Evolutionary conservation across 192 early-diverging fungal species (phyloP), one percentile per base, ranked within the genome.

Genomic region (Backusella parvicylindrica): DNA sequence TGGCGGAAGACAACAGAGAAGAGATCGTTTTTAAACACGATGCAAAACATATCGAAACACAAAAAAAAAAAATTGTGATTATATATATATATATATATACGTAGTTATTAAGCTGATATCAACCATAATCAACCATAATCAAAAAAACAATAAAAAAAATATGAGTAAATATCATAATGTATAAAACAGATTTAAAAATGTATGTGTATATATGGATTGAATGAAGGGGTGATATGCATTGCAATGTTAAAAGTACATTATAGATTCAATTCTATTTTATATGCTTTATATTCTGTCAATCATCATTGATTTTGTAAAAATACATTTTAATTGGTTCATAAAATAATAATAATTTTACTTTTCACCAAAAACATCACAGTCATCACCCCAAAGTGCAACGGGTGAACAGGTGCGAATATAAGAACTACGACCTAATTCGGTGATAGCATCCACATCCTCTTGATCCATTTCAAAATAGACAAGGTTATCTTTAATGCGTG

Each of bases 401-500:
- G 53, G 53, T 28, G 53, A 60, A 1, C 75, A 76, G 16, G 64
- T 38, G 38, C 75, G 56, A 5, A 70, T 65, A 35, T 28, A 56
- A 68, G 70, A 40, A 21, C 72, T 41, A 2, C 37, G 35, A 41
- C 78, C 78, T 18, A 75, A 50, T 38, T 70, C 67, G 53, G 63
- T 79, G 18, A 79, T 71, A 33, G 36, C n/a, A 30, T 79, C 78
- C 21, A 79, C 49, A 31, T 79, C 74, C 40, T 67, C 73, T 6
- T 41, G 36, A 16, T 63, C 66, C 64, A 79, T 70, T 36, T 75
- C 35, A 68, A 91, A 86, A 41, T 82, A 75, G 6, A 86, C 75
- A 8, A 83, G 82, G 72, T 93, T 93, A 28, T 76, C 79, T 38
- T 80, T 75, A 50, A 92, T 85, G 35, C 91, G 85, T 1, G 69